phyloP scores from a whole-genome alignment of 2,329 filamentous ascomycete species.

The Blastomyces silverae region DNA sequence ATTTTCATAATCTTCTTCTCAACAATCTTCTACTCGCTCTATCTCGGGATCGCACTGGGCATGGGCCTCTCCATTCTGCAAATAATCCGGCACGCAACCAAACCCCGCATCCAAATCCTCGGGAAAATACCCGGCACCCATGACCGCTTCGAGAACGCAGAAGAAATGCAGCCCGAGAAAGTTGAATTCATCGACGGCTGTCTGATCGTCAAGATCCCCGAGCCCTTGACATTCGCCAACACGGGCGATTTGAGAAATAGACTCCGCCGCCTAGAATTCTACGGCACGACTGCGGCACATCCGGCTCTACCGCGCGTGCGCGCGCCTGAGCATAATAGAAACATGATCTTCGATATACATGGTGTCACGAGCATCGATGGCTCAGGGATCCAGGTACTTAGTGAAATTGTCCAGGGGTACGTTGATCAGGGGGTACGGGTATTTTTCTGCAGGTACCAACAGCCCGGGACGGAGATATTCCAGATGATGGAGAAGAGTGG shows the following conservation, averaged over 20 bases:
- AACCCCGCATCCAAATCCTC: conserved; percentile 91
- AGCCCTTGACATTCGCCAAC: conserved; percentile 94
- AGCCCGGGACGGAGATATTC: conserved; percentile 55
- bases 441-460: conserved; percentile 50
- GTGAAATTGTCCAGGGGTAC: conserved; percentile 80
- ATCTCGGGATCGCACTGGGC: conserved; percentile 86
- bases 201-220: conserved; percentile 94
- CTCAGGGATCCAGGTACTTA: conserved; percentile 82
- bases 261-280: conserved; percentile 74
- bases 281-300: conserved; percentile 78
- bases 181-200: conserved; percentile 89
- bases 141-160: conserved; percentile 78
- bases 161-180: conserved; percentile 61
- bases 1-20: conserved; percentile 87
- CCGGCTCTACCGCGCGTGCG: conserved; percentile 78
- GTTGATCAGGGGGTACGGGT: conserved; percentile 61
- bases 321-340: conserved; percentile 72
- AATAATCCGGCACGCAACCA: conserved; percentile 82
- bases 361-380: conserved; percentile 94
- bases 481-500: conserved; percentile 68
- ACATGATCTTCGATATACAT: conserved; percentile 94
- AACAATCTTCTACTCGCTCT: conserved; percentile 92
- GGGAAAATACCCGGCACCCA: conserved; percentile 75
- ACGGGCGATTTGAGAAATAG: conserved; percentile 85
- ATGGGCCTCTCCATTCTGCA: conserved; percentile 85